Conservation (phyloP, 169 alveolate genomes). For the Cryptosporidium sp. region DNA sequence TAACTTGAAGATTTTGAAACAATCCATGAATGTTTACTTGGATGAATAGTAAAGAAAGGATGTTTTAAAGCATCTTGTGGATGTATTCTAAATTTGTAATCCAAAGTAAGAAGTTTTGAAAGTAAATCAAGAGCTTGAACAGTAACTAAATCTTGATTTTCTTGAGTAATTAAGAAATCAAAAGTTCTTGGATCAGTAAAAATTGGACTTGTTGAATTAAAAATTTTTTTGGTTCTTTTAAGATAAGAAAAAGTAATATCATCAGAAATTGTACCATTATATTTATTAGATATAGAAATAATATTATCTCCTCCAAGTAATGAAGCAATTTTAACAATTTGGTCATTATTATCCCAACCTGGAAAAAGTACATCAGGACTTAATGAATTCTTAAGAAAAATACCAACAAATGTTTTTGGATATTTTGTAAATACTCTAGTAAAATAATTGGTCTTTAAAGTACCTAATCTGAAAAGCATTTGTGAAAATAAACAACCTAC, state of each 20-base stretch:
- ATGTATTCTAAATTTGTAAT: constrained; percentile 19
- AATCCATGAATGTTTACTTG: neutral
- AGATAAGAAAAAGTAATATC: neutral
- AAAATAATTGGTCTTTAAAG: constrained; percentile 34
- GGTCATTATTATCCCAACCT: constrained; percentile 71
- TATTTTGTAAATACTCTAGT: constrained; percentile 9
- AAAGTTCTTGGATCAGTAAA: constrained; percentile 62
- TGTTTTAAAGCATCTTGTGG: constrained; percentile 64
- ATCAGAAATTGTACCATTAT: constrained; percentile 33
- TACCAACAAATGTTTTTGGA: constrained; percentile 46
- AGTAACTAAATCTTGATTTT: constrained; percentile 82
- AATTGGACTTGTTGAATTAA: constrained; percentile 22
- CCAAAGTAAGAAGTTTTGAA: constrained; percentile 78
- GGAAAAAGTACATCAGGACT: constrained; percentile 59
- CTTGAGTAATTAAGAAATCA: constrained; percentile 28
- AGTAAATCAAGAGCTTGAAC: constrained; percentile 85
- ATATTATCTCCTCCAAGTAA: constrained; percentile 62
- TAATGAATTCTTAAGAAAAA: constrained; percentile 3
- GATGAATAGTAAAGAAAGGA: constrained; percentile 26
- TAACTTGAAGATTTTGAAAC: neutral
- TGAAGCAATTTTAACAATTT: constrained; percentile 56
- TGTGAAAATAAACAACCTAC: constrained; percentile 91
- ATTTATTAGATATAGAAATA: constrained; percentile 6
- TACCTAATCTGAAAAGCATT: constrained; percentile 81
- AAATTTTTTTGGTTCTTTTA: constrained; percentile 9